phyloP scores from a whole-genome alignment of 345 rosid species.

The Acer campestre region DNA sequence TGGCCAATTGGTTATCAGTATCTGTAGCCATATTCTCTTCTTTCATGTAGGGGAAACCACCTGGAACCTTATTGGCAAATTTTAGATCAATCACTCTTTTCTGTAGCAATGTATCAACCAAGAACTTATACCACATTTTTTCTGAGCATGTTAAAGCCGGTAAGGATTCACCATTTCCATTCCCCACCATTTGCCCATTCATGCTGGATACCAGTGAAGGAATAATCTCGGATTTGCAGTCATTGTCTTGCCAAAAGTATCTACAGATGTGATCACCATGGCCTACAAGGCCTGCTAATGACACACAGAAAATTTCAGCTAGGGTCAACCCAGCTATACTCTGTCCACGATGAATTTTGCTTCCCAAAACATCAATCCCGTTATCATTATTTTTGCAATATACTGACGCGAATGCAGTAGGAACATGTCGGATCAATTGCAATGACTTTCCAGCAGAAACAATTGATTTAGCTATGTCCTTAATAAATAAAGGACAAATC shows the following conservation, averaged over 20 bases:
- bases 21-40: constrained; percentile 23
- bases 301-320: constrained; percentile 72
- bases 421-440: constrained; percentile 78
- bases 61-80: constrained; percentile 32
- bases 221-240: constrained; percentile 35
- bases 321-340: constrained; percentile 64
- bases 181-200: constrained; percentile 29
- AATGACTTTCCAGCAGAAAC: constrained; percentile 97
- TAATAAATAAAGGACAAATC: constrained; percentile 73
- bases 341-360: constrained; percentile 25
- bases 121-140: constrained; percentile 59
- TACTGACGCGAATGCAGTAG: constrained; percentile 39
- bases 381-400: constrained; percentile 35
- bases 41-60: constrained; percentile 27
- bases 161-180: constrained; percentile 32
- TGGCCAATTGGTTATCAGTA: constrained; percentile 31
- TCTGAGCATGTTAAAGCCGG: constrained; percentile 45
- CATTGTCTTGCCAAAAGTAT: constrained; percentile 53
- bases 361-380: constrained; percentile 35
- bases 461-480: constrained; percentile 74
- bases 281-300: constrained; percentile 81
- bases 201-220: constrained; percentile 37
- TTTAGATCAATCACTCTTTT: constrained; percentile 38
- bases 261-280: constrained; percentile 69
- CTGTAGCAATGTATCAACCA: constrained; percentile 48